Evolutionary conservation across 805 yeast genomes (phyloP), one percentile per base, ranked within the genome.

Genomic region (Yarrowia yakushimensis): DNA sequence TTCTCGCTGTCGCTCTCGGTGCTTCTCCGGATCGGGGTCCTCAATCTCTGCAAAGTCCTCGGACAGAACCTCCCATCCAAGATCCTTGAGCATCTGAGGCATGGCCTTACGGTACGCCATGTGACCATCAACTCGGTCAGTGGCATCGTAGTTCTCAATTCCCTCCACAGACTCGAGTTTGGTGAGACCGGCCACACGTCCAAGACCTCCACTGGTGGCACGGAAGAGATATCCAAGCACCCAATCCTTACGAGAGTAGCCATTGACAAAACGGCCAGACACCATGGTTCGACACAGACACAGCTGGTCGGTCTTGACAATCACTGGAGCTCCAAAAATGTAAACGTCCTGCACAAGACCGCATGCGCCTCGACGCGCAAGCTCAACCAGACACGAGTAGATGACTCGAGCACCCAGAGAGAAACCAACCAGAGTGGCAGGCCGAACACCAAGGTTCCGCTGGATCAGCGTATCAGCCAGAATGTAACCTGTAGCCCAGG

Each of bases 21-120:
- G 81, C 69, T 86, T 85, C 67, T 90, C 96, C 2, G 96, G 90
- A 73, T 93, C 97, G 0, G 97, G 96, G 70, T 93, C 97, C 72
- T 92, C 97, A 67, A 94, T 92, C 73, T 94, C 99, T 18, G 88
- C 86, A 71, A 94, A 94, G 72, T 92, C 97, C 64, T 94, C 99
- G 66, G 87, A 83, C 42, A 91, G 72, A 4, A 94, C 90, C 62
- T 88, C 87, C 85, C 96, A 87, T 4, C 88, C 92, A 41, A 89
- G 68, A 57, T 76, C 74, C 65, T 82, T 81, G 66, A 94, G 72
- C 45, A 94, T 79, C 68, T 83, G 84, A 0, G 99, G 99, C 82
- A 94, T 90, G 12, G 90, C 91, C 65, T 87, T 87, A 76, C 99
- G 87, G 75, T 94, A 94, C n/a, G 88, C 90, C 97, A 94, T 90